Base-by-base conservation (phyloP, 805 yeast genomes). In the Hanseniaspora occidentalis region DNA sequence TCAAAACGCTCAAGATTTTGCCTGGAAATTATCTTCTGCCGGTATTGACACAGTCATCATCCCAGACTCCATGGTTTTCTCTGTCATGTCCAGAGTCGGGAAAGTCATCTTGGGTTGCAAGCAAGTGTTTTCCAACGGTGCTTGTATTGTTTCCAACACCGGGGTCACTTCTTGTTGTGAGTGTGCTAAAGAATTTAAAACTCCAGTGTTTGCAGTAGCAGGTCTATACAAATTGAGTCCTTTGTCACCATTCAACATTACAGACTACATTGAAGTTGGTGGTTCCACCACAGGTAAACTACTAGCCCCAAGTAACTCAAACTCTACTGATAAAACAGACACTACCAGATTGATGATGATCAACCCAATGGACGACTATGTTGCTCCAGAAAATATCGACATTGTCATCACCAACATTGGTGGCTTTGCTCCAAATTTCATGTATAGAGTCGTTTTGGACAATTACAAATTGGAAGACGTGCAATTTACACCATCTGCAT, bases 81-180 rank as follows among this genome's bases (percentile, higher is more conserved):
- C 98, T 0, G 85, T 92, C 36, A 92, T 92, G 97, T 83, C 96
- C 29, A 70, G 96, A 48, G 97, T 92, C 4, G 96, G 96, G 35
- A 94, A 94, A 58, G 98, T 92, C 23, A 76, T 92, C 44, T 74
- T 94, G 40, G 96, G 97, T 29, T 81, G 97, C 4, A 73, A 83
- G 45, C 77, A 95, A 0, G 96, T 92, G 4, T 82, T 92, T 57
- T 95, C 95, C 40, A 92, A 92, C 55, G 99, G 99, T 45, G 96
- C 97, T 9, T 82, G 95, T 48, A 74, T 85, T 37, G 76, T 95
- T 2, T 75, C 81, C 20, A 76, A 94, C 1, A 73, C 92, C 2
- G 99, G 98, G 40, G 95, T 84, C 22, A 83, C 95, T 22, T 73
- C 86, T 37, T 96, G 86, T 9, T 88, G 94, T 49, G 95, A 88